Conservation (phyloP, 2,329 filamentous ascomycete species). For the Colletotrichum euphorbiae region DNA sequence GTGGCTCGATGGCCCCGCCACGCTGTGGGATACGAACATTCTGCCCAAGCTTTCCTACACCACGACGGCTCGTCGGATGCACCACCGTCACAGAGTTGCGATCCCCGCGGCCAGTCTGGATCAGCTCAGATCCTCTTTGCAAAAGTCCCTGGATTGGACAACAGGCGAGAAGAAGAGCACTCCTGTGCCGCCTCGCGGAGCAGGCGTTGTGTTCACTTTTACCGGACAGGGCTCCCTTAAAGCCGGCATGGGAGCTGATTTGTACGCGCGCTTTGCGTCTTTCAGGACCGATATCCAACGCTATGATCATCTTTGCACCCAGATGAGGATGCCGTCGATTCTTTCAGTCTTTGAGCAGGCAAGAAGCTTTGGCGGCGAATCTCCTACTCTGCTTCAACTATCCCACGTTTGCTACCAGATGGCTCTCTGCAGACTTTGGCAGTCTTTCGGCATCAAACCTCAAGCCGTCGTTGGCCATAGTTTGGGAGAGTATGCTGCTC, state of each 20-base stretch:
- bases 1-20: constrained; percentile 58
- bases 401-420: constrained; percentile 66
- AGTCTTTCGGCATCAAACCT: constrained; percentile 65
- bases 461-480: constrained; percentile 70
- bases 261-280: constrained; percentile 58
- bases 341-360: constrained; percentile 60
- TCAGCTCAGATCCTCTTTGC: not conserved
- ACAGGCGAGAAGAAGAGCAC: constrained; percentile 52
- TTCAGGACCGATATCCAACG: constrained; percentile 67
- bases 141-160: constrained; percentile 47
- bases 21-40: not conserved
- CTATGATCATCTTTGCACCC: constrained; percentile 62
- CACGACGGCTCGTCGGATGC: constrained; percentile 73
- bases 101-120: constrained; percentile 55
- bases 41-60: constrained; percentile 62
- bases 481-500: constrained; percentile 79
- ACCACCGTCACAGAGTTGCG: constrained; percentile 55
- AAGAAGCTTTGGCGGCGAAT: constrained; percentile 33
- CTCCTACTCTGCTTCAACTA: constrained; percentile 60
- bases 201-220: constrained; percentile 64
- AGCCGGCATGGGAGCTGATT: constrained; percentile 59
- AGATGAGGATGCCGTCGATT: constrained; percentile 67
- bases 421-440: constrained; percentile 67
- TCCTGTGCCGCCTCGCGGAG: constrained; percentile 54
- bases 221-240: constrained; percentile 68